Evolutionary conservation across 306 rosid species (phyloP), one percentile per base, ranked within the genome.

Genomic region (Begonia peltatifolia): DNA sequence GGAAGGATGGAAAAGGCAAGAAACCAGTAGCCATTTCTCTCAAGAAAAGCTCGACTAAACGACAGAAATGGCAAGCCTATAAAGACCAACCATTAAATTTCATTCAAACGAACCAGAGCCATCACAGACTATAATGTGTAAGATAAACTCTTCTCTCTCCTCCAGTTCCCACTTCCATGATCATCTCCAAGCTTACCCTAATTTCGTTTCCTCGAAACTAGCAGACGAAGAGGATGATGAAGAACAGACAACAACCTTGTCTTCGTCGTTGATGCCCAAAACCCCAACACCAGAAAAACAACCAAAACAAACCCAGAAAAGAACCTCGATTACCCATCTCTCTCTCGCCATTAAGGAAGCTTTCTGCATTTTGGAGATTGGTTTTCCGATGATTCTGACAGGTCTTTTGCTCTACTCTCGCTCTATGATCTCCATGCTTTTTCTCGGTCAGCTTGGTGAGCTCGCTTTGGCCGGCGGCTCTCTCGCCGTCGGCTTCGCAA

Each of bases 401-500:
- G 82, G 96, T 5, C 80, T 87, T 10, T 63, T 87, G 11, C 74
- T 87, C 3, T 87, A 84, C 38, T 79, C 82, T 22, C 87, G 96
- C 36, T 87, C 96, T 11, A 77, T 87, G 88, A 75, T 87, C 61
- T 87, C 96, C 73, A 84, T 87, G 96, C 77, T 81, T 20, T 87
- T 84, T 71, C 84, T 87, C 1, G 94, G 96, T 41, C 87, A 61
- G 17, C 90, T 89, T 1, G 89, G 89, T 1, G 85, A 85, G 46
- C 78, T 85, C 0, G 74, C 90, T 38, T 70, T 90, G 12, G 97
- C 97, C 2, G 97, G 92, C 12, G 97, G 97, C 1, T 82, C 97
- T 3, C 76, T 85, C 0, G 97, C 94, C 1, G 41, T 83, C 13
- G 94, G 85, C 13, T 90, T 90, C 9, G 94, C 94, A 9, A 85